A percentile compares a stretch with the other conserved stretches of the same genome.
These are phyloP conservation scores for Boletellus ananas DNA, from an alignment of 768 basidiomycete species.

Conservation along the genomic window DNA sequence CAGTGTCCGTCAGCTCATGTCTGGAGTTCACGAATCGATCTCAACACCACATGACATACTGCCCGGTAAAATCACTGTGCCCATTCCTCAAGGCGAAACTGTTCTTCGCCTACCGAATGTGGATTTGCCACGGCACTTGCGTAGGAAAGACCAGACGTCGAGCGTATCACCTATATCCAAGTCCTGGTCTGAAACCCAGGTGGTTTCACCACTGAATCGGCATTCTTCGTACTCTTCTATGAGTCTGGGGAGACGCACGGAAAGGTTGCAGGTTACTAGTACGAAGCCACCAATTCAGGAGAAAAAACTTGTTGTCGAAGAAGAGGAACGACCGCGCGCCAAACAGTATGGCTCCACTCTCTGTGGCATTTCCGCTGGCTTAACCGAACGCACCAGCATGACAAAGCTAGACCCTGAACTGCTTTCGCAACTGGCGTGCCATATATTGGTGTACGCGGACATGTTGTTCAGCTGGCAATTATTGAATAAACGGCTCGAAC, in stretches of 20 bases:
- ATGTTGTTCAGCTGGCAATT: slow-evolving; percentile 71
- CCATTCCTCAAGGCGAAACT: slow-evolving; percentile 22
- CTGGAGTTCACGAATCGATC: slow-evolving; percentile 52
- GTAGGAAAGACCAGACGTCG: slow-evolving; percentile 25
- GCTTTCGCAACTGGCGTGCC: slow-evolving; percentile 44
- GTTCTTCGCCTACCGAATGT: slow-evolving; percentile 20
- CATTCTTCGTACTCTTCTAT: slow-evolving; percentile 43
- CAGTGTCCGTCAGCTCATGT: slow-evolving; percentile 65
- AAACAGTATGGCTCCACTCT: slow-evolving; percentile 8
- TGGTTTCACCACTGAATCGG: slow-evolving; percentile 20
- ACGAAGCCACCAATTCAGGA: slow-evolving; percentile 30
- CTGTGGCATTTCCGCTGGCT: not conserved
- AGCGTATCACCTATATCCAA: slow-evolving; percentile 40
- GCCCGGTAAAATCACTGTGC: slow-evolving; percentile 21
- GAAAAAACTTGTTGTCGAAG: slow-evolving; percentile 36
- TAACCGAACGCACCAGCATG: slow-evolving; percentile 5
- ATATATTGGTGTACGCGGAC: slow-evolving; percentile 73
- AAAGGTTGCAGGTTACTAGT: slow-evolving; percentile 41
- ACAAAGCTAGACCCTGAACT: slow-evolving; percentile 18
- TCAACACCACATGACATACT: slow-evolving; percentile 35
- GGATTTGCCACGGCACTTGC: slow-evolving; percentile 29
- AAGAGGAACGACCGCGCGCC: slow-evolving; percentile 20
- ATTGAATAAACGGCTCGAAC: slow-evolving; percentile 64
- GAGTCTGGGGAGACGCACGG: slow-evolving; percentile 36
- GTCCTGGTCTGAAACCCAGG: slow-evolving; percentile 54